Evolutionary conservation across 2,329 filamentous ascomycete species (phyloP).

Genomic region (Aspergillus amoenus): DNA sequence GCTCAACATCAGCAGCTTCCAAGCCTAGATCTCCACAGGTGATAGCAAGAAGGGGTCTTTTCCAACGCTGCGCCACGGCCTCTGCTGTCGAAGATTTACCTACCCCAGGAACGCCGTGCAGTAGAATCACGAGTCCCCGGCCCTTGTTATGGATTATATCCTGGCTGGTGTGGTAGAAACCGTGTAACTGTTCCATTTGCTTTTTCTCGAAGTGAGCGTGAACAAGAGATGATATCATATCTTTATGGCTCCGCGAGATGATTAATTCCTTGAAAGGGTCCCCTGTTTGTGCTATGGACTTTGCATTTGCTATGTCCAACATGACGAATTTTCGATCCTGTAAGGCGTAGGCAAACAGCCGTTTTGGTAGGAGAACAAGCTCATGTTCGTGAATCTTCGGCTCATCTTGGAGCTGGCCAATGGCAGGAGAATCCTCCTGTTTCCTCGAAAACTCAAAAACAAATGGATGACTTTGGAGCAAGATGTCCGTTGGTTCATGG

Average conservation of each 20-base stretch:
- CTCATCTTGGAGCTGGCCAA: too few relatives aligned
- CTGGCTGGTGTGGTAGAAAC: background rate
- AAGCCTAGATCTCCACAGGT: conserved; percentile 47
- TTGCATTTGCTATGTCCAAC: background rate
- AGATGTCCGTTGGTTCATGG: too few relatives aligned
- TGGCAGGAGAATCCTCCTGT: too few relatives aligned
- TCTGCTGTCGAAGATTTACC: background rate
- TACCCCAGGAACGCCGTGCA: background rate
- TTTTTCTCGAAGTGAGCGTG: background rate
- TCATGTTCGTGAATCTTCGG: background rate
- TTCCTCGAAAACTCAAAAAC: too few relatives aligned
- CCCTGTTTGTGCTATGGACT: background rate
- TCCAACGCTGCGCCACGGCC: background rate
- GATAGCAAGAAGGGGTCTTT: background rate
- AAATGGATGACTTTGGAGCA: too few relatives aligned
- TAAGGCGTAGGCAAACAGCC: background rate
- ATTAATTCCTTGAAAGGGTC: background rate
- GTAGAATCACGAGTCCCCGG: background rate
- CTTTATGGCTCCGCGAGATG: background rate
- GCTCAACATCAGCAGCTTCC: conserved; percentile 30
- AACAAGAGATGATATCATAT: background rate
- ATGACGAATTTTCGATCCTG: conserved; percentile 1
- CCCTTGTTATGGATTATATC: background rate
- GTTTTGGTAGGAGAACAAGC: background rate
- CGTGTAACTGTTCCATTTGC: background rate